Conservation (phyloP, 163 green algal genomes). For the Scenedesmus sp. region DNA sequence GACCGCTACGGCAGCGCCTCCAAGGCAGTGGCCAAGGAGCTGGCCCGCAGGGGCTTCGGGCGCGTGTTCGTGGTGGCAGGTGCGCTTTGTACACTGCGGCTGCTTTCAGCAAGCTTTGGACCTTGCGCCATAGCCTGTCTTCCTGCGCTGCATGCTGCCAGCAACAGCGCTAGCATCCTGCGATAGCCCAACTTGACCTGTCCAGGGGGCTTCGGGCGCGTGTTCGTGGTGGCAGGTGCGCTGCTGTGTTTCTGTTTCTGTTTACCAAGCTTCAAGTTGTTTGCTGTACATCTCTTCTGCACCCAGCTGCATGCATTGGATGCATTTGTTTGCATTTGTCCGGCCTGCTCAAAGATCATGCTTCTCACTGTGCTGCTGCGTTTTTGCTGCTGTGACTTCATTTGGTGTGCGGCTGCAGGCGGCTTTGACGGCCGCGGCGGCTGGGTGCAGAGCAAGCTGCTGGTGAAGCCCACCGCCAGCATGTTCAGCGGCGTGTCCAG, state of each 20-base stretch:
- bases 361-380: background rate
- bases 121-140: background rate
- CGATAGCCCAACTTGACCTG: background rate
- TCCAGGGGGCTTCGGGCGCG: constrained; percentile 80
- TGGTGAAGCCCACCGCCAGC: constrained; percentile 73
- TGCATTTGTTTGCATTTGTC: background rate
- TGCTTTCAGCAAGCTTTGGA: too few species aligned
- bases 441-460: constrained; percentile 85
- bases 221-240: constrained; percentile 59
- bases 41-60: constrained; percentile 79
- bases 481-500: constrained; percentile 36
- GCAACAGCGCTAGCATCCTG: background rate
- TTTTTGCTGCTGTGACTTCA: background rate
- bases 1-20: constrained; percentile 80
- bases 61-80: constrained; percentile 68
- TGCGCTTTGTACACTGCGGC: constrained; percentile 2
- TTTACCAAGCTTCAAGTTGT: background rate
- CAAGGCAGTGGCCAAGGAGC: constrained; percentile 81
- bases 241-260: background rate
- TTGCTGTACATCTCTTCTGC: too few species aligned
- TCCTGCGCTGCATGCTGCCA: background rate
- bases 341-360: too few species aligned
- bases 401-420: constrained; percentile 36
- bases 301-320: background rate
- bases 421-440: constrained; percentile 80